These are phyloP conservation scores for Lepidium didymum DNA, from an alignment of 345 rosid genomes.

Conservation along the genomic window DNA sequence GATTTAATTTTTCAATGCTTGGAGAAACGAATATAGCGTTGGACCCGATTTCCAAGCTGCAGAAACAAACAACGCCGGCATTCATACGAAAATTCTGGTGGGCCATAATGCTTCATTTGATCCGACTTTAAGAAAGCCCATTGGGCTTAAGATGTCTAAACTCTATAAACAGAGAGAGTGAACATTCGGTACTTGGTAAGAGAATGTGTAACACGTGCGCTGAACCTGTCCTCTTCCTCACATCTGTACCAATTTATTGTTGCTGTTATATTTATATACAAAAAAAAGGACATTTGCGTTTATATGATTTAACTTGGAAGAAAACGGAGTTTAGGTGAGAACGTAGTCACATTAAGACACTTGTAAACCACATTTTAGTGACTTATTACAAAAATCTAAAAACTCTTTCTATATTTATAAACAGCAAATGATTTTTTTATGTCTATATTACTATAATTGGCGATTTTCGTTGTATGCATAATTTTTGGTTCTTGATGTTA, in stretches of 20 bases:
- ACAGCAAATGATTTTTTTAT: too few species aligned
- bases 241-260: background rate
- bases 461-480: background rate
- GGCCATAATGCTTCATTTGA: background rate
- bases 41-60: background rate
- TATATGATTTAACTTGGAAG: background rate
- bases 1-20: background rate
- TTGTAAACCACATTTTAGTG: background rate
- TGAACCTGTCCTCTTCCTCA: background rate
- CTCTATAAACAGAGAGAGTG: background rate
- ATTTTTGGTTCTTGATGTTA: background rate
- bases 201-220: conserved; percentile 23
- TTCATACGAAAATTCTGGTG: background rate
- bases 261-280: background rate
- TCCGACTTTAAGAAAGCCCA: background rate
- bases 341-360: background rate
- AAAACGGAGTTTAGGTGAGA: conserved; percentile 15
- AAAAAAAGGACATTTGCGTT: background rate
- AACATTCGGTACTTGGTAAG: background rate
- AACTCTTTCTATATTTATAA: background rate
- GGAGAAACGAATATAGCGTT: conserved; percentile 3
- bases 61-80: background rate
- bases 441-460: background rate
- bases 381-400: background rate
- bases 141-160: background rate